Evolutionary conservation across 257 asterid species (phyloP).

Genomic region (Phtheirospermum japonicum): DNA sequence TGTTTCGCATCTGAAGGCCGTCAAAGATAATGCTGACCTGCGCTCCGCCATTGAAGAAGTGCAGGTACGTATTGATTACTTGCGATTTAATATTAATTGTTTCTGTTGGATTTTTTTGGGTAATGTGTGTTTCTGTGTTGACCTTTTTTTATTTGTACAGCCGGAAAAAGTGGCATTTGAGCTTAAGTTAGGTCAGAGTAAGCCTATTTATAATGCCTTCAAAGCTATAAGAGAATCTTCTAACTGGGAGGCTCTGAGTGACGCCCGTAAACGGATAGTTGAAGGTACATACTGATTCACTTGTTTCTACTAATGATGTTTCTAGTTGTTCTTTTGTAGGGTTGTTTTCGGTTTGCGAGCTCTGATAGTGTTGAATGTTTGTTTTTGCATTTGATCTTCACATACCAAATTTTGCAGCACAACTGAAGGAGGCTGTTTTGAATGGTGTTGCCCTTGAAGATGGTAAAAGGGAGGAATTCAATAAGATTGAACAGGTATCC

Average conservation of each 20-base stretch:
- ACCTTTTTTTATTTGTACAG: constrained; percentile 41
- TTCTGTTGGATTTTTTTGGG: not conserved
- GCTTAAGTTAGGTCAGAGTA: constrained; percentile 88
- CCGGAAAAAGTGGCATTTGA: constrained; percentile 90
- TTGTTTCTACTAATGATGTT: constrained; percentile 16
- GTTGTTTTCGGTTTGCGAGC: constrained; percentile 9
- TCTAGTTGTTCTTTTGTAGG: constrained; percentile 7
- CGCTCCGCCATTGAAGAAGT: constrained; percentile 97
- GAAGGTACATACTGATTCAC: constrained; percentile 49
- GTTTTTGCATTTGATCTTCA: constrained; percentile 20
- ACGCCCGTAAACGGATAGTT: constrained; percentile 89
- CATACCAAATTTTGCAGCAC: constrained; percentile 51
- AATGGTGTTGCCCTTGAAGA: constrained; percentile 92
- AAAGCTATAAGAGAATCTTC: constrained; percentile 75
- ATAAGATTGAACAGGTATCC: constrained; percentile 84
- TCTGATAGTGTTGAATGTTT: not conserved
- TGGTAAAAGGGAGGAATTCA: constrained; percentile 81
- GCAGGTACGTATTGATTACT: constrained; percentile 51
- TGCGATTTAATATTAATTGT: not conserved
- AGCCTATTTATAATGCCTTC: constrained; percentile 88
- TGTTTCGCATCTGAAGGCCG: constrained; percentile 88
- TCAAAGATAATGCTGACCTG: constrained; percentile 80
- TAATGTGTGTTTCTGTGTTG: too few relatives aligned
- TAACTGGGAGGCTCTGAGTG: constrained; percentile 73
- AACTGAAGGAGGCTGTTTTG: constrained; percentile 87